Base-by-base conservation (phyloP, 2,329 filamentous ascomycete species). In the Aspergillus cejpii region DNA sequence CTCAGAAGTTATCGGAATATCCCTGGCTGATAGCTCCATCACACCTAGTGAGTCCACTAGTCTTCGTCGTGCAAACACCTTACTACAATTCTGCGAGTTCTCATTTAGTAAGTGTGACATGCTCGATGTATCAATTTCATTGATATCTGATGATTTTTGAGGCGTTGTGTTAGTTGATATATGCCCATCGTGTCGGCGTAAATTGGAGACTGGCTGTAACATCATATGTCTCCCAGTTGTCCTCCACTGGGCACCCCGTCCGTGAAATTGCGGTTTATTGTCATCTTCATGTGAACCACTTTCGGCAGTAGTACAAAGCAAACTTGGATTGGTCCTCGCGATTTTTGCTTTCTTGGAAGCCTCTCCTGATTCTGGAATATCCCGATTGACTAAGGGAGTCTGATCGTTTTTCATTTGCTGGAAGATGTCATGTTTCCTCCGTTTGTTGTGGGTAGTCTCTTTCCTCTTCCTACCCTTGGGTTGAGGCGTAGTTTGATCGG, bases 41-140 rank as follows among this genome's bases (percentile, higher is more conserved):
- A 50, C 41, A 37, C 55, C 54, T 29, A 68, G 43, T 10, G 61
- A 61, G 49, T 69, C 65, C 24, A 68, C 56, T 26, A 69, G 45
- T 41, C 66, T 62, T 44, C 52, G 63, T 29, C 66, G 61, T 11
- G 50, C 49, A 15, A 54, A 53, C n/a, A 56, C 57, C 23, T 39
- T 31, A 21, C 43, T 53, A 24, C 39, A 46, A 29, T 39, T 23
- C 19, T 24, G 15, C 24, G 26, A 6, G 11, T 19, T 21, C 31
- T 23, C 24, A 15, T 27, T 34, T 34, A 37, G 31, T 38, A 20
- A n/a, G 3, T 26, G 28, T 20, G 28, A 34, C 11, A 26, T 20
- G 28, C 28, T 15, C 17, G 28, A 31, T 8, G 28, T 31, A 31
- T 6, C 5, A 31, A 31, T 10, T 4, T 31, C 28, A 14, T 6